Evolutionary conservation across 2,329 filamentous ascomycete species (phyloP).

Genomic region (Phaeosphaeria sp.): DNA sequence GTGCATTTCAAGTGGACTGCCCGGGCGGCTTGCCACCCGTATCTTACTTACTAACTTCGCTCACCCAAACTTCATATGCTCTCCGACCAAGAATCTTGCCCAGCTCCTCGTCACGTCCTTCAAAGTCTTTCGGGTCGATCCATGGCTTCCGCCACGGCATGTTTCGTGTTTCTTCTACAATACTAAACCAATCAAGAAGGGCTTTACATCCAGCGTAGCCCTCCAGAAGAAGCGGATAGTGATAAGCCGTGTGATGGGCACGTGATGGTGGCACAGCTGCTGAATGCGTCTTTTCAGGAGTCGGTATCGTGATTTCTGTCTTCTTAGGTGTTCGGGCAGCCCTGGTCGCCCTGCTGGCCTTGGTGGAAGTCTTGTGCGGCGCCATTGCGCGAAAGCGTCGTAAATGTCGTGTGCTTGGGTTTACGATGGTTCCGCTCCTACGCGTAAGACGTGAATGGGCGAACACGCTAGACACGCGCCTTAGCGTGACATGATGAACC

Average conservation of each 20-base stretch:
- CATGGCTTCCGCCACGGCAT: constrained; percentile 61
- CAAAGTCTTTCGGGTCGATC: constrained; percentile 54
- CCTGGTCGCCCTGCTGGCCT: constrained; percentile 1
- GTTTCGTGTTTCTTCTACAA: constrained; percentile 37
- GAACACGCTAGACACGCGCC: not conserved
- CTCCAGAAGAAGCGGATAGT: constrained; percentile 37
- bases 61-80: constrained; percentile 72
- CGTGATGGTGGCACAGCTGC: constrained; percentile 35
- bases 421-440: no score
- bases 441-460: not conserved
- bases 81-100: constrained; percentile 56
- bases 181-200: constrained; percentile 40
- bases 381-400: not conserved
- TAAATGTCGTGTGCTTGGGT: no score
- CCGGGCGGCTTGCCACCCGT: not conserved
- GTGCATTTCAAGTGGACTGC: no score
- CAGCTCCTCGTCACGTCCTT: constrained; percentile 39
- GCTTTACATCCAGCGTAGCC: constrained; percentile 20
- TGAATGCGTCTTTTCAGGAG: constrained; percentile 7
- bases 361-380: not conserved
- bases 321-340: not conserved
- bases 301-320: constrained; percentile 5
- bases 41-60: constrained; percentile 61
- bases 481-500: not conserved
- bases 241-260: constrained; percentile 34